Evolutionary conservation across 139 green algal species (phyloP).

Genomic region (Diplosphaera chodatii): DNA sequence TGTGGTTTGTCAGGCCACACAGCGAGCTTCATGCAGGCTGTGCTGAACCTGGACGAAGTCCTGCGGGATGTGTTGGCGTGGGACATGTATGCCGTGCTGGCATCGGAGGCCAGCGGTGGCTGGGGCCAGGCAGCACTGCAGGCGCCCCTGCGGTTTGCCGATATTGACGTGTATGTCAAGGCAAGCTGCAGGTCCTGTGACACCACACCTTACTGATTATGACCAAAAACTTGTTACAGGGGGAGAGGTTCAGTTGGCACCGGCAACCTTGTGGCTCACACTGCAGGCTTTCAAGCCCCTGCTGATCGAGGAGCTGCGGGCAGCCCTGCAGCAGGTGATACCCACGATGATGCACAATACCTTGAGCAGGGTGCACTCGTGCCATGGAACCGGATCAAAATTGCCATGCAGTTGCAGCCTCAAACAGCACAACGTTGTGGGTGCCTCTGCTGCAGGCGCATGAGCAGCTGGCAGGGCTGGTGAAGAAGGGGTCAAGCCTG

Average conservation of each 20-base stretch:
- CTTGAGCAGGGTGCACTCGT: no score
- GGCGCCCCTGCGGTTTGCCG: constrained; percentile 24
- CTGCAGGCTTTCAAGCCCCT: constrained; percentile 30
- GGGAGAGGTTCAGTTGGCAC: no score
- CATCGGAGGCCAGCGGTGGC: constrained; percentile 1
- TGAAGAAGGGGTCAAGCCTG: background rate
- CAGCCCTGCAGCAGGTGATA: constrained; percentile 32
- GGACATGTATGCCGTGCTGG: constrained; percentile 9
- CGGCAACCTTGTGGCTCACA: no score
- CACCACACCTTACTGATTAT: no score
- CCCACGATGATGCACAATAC: no score
- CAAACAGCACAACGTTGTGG: no score
- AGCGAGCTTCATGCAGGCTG: constrained; percentile 10
- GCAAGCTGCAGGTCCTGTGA: no score
- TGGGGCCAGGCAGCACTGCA: background rate
- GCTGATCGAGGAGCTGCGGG: constrained; percentile 50
- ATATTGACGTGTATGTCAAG: background rate
- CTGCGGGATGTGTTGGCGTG: constrained; percentile 22
- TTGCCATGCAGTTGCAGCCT: no score
- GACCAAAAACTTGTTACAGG: no score
- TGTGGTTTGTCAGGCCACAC: no score
- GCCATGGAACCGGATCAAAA: no score
- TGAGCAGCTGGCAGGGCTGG: background rate
- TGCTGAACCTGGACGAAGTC: constrained; percentile 18
- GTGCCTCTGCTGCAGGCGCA: background rate